These are phyloP conservation scores for Aureobasidium leucospermi DNA, from an alignment of 2,329 filamentous ascomycete species.

Conservation along the genomic window DNA sequence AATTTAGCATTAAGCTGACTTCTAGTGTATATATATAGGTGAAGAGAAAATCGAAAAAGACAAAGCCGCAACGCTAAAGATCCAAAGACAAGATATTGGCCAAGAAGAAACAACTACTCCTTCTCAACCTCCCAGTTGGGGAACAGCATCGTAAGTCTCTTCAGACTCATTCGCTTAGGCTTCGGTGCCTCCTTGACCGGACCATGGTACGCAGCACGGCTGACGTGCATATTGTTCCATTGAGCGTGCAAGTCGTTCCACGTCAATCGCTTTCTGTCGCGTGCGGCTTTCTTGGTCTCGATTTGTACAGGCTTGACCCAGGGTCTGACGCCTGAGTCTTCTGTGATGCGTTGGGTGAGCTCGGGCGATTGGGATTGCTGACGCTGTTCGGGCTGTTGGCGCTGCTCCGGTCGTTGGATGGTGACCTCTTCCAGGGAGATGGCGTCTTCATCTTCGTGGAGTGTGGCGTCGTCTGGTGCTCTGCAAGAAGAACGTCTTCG, in stretches of 20 bases:
- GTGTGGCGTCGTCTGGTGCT: not conserved
- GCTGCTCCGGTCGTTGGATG: not conserved
- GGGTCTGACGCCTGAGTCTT: not conserved
- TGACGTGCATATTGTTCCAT: not conserved
- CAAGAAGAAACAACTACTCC: too few species aligned
- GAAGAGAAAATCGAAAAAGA: too few species aligned
- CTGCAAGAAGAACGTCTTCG: conserved; percentile 7
- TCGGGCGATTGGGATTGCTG: not conserved
- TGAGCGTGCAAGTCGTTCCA: conserved; percentile 4
- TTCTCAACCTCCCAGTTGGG: too few species aligned
- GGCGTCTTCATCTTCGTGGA: not conserved
- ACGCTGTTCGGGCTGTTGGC: not conserved
- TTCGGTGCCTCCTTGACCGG: not conserved
- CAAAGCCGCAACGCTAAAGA: too few species aligned
- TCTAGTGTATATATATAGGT: too few species aligned
- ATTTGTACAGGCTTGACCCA: not conserved
- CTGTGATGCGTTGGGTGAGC: not conserved
- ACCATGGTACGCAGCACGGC: not conserved
- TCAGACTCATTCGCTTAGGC: not conserved
- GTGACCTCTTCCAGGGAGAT: not conserved
- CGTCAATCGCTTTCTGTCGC: not conserved
- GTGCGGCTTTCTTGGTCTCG: not conserved
- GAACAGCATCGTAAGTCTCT: too few species aligned
- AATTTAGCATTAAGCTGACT: too few species aligned
- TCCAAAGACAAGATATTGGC: too few species aligned